Base-by-base conservation (phyloP, 2,329 filamentous ascomycete species). In the Colletotrichum abscissum region DNA sequence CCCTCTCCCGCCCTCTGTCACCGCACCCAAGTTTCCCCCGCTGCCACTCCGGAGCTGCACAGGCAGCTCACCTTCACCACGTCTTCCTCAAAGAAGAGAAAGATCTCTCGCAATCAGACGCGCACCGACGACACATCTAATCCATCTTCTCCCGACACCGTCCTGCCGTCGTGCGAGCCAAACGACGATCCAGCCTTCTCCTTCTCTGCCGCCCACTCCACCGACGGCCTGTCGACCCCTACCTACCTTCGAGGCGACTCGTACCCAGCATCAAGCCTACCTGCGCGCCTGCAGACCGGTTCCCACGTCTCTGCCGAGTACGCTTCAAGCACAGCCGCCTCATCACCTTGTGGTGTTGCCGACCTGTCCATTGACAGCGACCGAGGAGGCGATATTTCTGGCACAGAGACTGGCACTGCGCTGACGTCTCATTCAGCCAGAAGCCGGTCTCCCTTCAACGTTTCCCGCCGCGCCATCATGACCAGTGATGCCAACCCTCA, bases 71-170 rank as follows among this genome's bases (percentile, higher is more conserved):
- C 87, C 82, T 86, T 89, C 91, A 92, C 88, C 84, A 92, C 91
- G 91, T 92, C 90, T 90, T 92, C 90, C 86, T 87, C 85, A 88
- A 92, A 92, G 90, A 92, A 92, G 90, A 88, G 90, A 87, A 92
- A 90, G 88, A 88, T 92, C 79, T 86, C 85, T 72, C 75, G 84
- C 85, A 73, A 83, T 80, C 81, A 83, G 75, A 81, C 82, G 77
- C 81, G 82, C 80, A 84, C 88, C 80, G 79, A 82, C 75, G 81
- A 82, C 77, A 81, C 78, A 65, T 76, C 79, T 75, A 79, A 76
- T 58, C 72, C 74, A 75, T 80, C 81, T n/a, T 82, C 81, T 57
- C 82, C 85, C 66, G 87, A 90, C 76, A 83, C 82, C 72, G 84
- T 86, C 76, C 80, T 89, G 70, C 86, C 84, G 78, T 90, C 89